A percentile compares a stretch with the other conserved stretches of the same genome.
Conservation (phyloP, 2,329 filamentous ascomycete species). For the Fusarium sp. region DNA sequence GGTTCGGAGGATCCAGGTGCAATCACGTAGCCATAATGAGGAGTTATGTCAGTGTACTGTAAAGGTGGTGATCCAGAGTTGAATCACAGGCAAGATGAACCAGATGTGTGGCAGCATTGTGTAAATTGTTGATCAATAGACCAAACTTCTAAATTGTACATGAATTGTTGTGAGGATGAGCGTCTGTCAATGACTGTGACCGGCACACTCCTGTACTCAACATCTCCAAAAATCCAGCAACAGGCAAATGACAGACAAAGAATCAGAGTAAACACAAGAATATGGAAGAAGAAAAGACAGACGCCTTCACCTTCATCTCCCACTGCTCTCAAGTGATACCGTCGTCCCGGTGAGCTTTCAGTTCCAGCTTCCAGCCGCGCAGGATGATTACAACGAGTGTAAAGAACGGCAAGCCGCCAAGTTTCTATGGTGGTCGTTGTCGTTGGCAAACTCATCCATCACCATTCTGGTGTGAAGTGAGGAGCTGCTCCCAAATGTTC, state of each 20-base stretch:
- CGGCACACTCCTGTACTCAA: slow-evolving; percentile 44
- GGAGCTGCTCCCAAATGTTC: slow-evolving; percentile 16
- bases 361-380: slow-evolving; percentile 50
- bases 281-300: slow-evolving; percentile 30
- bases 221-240: slow-evolving; percentile 38
- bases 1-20: not conserved
- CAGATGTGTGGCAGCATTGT: slow-evolving; percentile 35
- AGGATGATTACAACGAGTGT: slow-evolving; percentile 62
- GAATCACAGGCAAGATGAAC: not conserved
- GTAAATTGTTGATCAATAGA: slow-evolving; percentile 38
- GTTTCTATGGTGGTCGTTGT: slow-evolving; percentile 37
- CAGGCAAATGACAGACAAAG: slow-evolving; percentile 45
- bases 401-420: slow-evolving; percentile 54
- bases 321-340: slow-evolving; percentile 41
- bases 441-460: slow-evolving; percentile 36
- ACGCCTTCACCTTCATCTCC: slow-evolving; percentile 9
- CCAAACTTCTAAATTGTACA: slow-evolving; percentile 39
- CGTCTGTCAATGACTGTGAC: slow-evolving; percentile 43
- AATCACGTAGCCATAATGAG: not conserved
- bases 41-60: not conserved
- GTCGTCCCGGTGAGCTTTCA: slow-evolving; percentile 44
- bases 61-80: not conserved
- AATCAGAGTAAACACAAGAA: slow-evolving; percentile 51
- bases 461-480: slow-evolving; percentile 29
- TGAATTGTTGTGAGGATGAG: slow-evolving; percentile 38